A percentile compares a stretch with the other conserved stretches of the same genome.
Evolutionary conservation across 2,329 filamentous ascomycete species (phyloP).

Genomic region (Penicillium sp.): DNA sequence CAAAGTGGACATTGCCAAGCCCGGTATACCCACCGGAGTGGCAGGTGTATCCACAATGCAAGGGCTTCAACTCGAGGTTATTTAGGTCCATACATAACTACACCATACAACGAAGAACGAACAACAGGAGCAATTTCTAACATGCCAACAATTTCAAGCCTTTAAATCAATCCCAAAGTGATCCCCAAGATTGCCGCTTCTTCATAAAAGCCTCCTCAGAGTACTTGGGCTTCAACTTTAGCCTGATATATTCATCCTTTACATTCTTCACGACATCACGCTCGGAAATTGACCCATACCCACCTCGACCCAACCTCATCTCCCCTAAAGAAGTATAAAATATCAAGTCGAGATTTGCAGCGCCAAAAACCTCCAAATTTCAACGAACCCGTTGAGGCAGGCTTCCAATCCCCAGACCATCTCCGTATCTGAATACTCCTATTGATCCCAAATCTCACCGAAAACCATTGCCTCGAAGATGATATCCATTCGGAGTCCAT

Average conservation of each 20-base stretch:
- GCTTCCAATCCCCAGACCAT: background rate
- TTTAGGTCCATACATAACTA: too few species aligned
- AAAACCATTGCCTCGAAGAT: background rate
- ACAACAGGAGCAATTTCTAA: too few species aligned
- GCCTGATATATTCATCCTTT: background rate
- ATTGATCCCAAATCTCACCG: background rate
- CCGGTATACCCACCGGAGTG: background rate
- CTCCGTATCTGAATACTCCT: background rate
- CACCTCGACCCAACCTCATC: background rate
- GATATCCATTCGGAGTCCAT: conserved; percentile 1
- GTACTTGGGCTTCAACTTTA: background rate
- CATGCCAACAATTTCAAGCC: background rate
- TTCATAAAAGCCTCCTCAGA: background rate
- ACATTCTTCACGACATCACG: background rate
- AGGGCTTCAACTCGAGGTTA: background rate
- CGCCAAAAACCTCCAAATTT: background rate
- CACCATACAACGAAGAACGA: too few species aligned
- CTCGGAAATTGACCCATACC: background rate
- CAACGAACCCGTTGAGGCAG: background rate
- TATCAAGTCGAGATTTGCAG: background rate
- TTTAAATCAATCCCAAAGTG: conserved; percentile 1
- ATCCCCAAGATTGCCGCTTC: background rate
- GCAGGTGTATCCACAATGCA: background rate
- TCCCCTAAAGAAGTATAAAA: background rate
- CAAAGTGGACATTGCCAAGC: background rate